Conservation (phyloP, 352 stramenopile genomes). For the Phytophthora tentaculata region DNA sequence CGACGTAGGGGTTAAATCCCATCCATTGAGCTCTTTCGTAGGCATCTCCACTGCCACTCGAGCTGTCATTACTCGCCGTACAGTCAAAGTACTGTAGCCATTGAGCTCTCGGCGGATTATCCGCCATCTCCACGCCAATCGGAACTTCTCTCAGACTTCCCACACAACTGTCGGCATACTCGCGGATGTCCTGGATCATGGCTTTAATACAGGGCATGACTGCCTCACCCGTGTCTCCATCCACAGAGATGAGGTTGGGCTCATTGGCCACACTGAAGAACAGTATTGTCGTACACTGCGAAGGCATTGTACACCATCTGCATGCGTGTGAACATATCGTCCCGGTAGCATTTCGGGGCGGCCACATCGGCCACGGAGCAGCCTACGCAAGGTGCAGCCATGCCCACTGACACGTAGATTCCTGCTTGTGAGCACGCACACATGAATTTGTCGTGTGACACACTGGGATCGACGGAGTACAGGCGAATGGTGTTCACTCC, state of each 20-base stretch:
- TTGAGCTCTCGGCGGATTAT: conserved; percentile 62
- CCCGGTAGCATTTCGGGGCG: conserved; percentile 56
- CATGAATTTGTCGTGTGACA: conserved; percentile 82
- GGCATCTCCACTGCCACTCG: conserved; percentile 17
- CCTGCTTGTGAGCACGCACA: conserved; percentile 64
- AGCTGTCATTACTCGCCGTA: conserved; percentile 38
- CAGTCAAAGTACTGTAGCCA: conserved; percentile 86
- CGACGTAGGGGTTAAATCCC: conserved; percentile 75
- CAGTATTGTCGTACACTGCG: conserved; percentile 78
- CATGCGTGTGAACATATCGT: conserved; percentile 57
- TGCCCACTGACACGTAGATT: conserved; percentile 78
- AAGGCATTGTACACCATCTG: conserved; percentile 79
- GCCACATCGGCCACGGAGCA: conserved; percentile 51
- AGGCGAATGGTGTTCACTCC: conserved; percentile 73
- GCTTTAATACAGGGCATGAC: conserved; percentile 76
- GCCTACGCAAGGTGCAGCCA: conserved; percentile 55
- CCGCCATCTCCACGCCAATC: conserved; percentile 76
- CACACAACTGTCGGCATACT: conserved; percentile 54
- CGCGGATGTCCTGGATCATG: conserved; percentile 63
- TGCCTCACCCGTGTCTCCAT: conserved; percentile 43
- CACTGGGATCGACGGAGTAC: conserved; percentile 68
- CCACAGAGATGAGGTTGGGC: conserved; percentile 61
- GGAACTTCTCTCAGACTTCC: conserved; percentile 58
- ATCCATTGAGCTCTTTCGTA: conserved; percentile 56
- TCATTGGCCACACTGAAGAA: conserved; percentile 74